Conservation (phyloP, 192 early-diverging fungal species). For the Jimgerdemannia lactiflua region DNA sequence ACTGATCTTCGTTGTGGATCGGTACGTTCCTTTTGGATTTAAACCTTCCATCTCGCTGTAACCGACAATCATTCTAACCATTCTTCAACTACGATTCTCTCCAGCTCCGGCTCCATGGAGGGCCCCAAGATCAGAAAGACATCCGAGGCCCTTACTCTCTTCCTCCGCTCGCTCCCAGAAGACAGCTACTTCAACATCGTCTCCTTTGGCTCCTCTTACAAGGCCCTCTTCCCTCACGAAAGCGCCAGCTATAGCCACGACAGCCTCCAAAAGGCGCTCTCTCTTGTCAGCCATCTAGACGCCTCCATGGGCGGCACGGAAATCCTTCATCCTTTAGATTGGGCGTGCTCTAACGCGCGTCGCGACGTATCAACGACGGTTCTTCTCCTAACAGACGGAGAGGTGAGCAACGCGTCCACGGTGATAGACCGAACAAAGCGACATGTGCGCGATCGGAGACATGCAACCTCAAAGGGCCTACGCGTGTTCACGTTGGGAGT, state of each 20-base stretch:
- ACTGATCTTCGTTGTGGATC: conserved; percentile 39
- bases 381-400: conserved; percentile 42
- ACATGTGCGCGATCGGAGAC: conserved; percentile 5
- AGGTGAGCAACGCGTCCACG: conserved; percentile 42
- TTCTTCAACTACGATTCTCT: conserved; percentile 4
- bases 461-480: not conserved
- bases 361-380: conserved; percentile 37
- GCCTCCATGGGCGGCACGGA: conserved; percentile 24
- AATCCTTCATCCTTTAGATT: conserved; percentile 31
- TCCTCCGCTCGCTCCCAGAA: conserved; percentile 46
- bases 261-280: conserved; percentile 27
- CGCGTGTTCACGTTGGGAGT: conserved; percentile 50
- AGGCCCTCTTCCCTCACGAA: conserved; percentile 32
- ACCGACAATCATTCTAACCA: not conserved
- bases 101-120: conserved; percentile 51
- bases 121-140: conserved; percentile 36
- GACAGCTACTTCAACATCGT: conserved; percentile 47
- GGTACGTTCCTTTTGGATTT: conserved; percentile 12
- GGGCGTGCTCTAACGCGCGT: conserved; percentile 17
- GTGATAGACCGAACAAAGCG: conserved; percentile 28
- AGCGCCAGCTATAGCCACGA: conserved; percentile 30
- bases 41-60: not conserved
- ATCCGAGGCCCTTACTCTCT: conserved; percentile 33
- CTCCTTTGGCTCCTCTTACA: conserved; percentile 34
- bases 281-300: conserved; percentile 25